Evolutionary conservation across 2,329 filamentous ascomycete genomes (phyloP), one percentile per base, ranked within the genome.

Genomic region (Ambrosiella beaveri): DNA sequence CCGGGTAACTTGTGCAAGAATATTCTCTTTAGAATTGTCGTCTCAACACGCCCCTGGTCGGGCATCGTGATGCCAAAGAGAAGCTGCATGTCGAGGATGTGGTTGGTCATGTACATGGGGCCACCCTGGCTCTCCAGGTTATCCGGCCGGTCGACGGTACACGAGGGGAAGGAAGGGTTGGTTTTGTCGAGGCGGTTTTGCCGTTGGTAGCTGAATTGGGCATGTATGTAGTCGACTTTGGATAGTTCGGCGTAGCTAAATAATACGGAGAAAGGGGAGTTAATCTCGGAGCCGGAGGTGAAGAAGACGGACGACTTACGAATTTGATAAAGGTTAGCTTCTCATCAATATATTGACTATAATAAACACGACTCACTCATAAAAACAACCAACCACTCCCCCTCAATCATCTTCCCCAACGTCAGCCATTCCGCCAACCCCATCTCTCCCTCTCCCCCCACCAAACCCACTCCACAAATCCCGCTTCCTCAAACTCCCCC

Each of bases 171-270:
- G 13, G 71, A 72, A 0, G 75, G 68, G 54, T 77, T 71, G 1
- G 75, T 78, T 61, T 82, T 80, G 62, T 85, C 80, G 69, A 77
- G 90, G 0, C 78, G 74, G 50, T 85, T 91, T 67, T 91, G 86
- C 72, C 85, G 89, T 63, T 84, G 77, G 68, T 80, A 81, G 27
- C 71, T 69, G 65, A 82, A 86, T 65, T 85, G 76, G 65, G 78
- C 73, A 58, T 85, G 72, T 57, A 86, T 79, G 65, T 82, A 86
- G 35, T 78, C 72, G n/a, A 79, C 75, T 54, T 71, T 66, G 38
- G 65, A 68, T 1, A 70, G 71, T 61, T 80, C 72, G 59, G 73
- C 67, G 55, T 75, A 65, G 63, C 78, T 49, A 39, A 38, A 58
- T 37, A 6, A 36, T 12, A 9, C 7, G 1, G 13, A 15, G 11